Percentiles rank a stretch among this genome's conserved stretches.
phyloP scores from a whole-genome alignment of 177 flowering plant species.

The Telopea speciosissima region DNA sequence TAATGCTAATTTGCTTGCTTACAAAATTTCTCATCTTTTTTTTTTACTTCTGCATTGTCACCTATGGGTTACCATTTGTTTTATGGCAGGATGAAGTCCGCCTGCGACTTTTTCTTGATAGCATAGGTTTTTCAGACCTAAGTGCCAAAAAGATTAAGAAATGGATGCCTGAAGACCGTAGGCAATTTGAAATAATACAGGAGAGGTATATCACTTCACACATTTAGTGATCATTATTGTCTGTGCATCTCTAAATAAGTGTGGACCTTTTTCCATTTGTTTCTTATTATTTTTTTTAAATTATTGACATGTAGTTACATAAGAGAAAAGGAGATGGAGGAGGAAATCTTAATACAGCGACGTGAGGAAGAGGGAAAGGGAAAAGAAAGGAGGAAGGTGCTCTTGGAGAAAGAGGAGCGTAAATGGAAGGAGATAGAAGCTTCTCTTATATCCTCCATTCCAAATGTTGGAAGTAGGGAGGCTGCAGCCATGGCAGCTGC shows the following conservation, averaged over 20 bases:
- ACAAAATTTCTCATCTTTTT: not conserved
- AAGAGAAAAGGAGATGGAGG: slow-evolving; percentile 99
- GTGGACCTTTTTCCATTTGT: not conserved
- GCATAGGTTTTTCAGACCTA: slow-evolving; percentile 93
- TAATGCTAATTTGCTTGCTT: not conserved
- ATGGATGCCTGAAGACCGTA: slow-evolving; percentile 98
- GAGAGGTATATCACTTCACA: slow-evolving; percentile 56
- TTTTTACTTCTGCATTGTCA: not conserved
- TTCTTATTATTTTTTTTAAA: slow-evolving; percentile 2
- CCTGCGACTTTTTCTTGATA: slow-evolving; percentile 88
- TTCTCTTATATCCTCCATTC: slow-evolving; percentile 92
- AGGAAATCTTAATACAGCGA: slow-evolving; percentile 90
- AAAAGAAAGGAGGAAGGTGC: slow-evolving; percentile 97
- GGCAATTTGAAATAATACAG: slow-evolving; percentile 93
- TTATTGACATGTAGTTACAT: slow-evolving; percentile 50
- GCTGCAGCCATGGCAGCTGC: slow-evolving; percentile 99
- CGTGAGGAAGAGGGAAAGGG: slow-evolving; percentile 99
- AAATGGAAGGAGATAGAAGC: slow-evolving; percentile 99
- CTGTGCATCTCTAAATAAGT: not conserved
- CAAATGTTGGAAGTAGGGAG: slow-evolving; percentile 94
- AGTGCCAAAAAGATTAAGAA: slow-evolving; percentile 97
- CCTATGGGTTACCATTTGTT: not conserved
- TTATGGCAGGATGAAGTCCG: slow-evolving; percentile 89
- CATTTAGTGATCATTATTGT: not conserved
- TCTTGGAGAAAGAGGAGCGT: slow-evolving; percentile 95